phyloP scores from a whole-genome alignment of 2,329 filamentous ascomycete species.

The Neofusicoccum laricinum region DNA sequence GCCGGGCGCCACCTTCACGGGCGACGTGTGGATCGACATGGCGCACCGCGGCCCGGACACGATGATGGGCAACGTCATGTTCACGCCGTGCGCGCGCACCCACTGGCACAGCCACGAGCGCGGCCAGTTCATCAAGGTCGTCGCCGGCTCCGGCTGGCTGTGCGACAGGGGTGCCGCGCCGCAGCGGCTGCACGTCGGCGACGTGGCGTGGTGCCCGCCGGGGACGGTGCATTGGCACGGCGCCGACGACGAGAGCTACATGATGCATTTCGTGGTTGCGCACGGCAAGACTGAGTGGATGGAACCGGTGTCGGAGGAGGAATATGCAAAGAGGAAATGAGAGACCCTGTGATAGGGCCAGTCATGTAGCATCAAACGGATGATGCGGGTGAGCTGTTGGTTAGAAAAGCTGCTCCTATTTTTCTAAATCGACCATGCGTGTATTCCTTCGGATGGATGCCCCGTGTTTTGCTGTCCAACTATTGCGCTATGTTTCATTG shows the following conservation, averaged over 20 bases:
- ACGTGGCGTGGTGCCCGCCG: conserved; percentile 40
- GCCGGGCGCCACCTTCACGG: conserved; percentile 18
- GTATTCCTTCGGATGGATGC: too few relatives aligned
- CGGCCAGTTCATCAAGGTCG: conserved; percentile 43
- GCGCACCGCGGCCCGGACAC: conserved; percentile 26
- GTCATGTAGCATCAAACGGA: too few relatives aligned
- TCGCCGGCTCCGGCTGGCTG: conserved; percentile 41
- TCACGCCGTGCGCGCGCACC: conserved; percentile 44
- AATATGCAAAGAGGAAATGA: conserved; percentile 28
- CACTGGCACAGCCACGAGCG: conserved; percentile 36
- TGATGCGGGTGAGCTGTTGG: too few relatives aligned
- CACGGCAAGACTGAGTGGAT: conserved; percentile 39
- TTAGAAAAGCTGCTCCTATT: too few relatives aligned
- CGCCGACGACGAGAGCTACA: conserved; percentile 38
- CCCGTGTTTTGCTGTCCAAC: too few relatives aligned
- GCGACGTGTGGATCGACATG: conserved; percentile 30
- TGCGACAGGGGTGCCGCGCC: conserved; percentile 40
- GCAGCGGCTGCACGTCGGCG: conserved; percentile 37
- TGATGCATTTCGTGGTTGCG: conserved; percentile 41
- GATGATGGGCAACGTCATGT: conserved; percentile 39
- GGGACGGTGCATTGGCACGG: conserved; percentile 48
- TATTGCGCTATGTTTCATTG: too few relatives aligned
- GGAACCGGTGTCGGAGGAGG: conserved; percentile 36
- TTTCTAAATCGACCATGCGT: too few relatives aligned
- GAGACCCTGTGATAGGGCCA: too few relatives aligned